These are phyloP conservation scores for Euryodendron excelsum DNA, from an alignment of 148 eudicot species.

Conservation along the genomic window DNA sequence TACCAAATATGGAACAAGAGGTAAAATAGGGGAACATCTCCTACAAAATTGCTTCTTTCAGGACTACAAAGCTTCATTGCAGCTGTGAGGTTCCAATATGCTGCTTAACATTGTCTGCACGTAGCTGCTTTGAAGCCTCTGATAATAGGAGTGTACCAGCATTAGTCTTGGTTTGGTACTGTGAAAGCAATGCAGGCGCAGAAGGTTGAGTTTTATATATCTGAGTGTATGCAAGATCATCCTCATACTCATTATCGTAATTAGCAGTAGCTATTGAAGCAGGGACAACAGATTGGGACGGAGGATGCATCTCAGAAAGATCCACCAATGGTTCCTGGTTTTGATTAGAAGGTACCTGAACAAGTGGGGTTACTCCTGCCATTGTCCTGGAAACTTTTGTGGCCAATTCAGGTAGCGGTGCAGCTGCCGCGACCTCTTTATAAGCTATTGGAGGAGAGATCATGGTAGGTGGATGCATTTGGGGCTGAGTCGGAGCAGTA, in stretches of 20 bases:
- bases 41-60: conserved; percentile 28
- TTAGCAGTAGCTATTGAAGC: conserved; percentile 29
- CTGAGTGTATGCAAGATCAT: conserved; percentile 66
- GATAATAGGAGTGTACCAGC: conserved; percentile 35
- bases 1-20: conserved; percentile 6
- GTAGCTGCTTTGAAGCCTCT: conserved; percentile 46
- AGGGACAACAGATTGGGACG: conserved; percentile 34
- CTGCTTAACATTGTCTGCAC: conserved; percentile 37
- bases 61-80: conserved; percentile 16
- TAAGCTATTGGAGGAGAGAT: conserved; percentile 35
- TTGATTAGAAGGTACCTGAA: conserved; percentile 33
- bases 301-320: conserved; percentile 35
- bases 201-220: conserved; percentile 92
- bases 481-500: conserved; percentile 39
- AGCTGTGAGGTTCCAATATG: conserved; percentile 19
- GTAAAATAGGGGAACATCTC: conserved; percentile 16
- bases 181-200: conserved; percentile 44
- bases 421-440: conserved; percentile 35
- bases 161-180: conserved; percentile 41
- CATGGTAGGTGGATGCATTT: conserved; percentile 44
- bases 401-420: conserved; percentile 31
- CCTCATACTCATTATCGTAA: conserved; percentile 41
- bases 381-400: conserved; percentile 30
- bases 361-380: conserved; percentile 30
- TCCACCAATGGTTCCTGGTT: conserved; percentile 40